Evolutionary conservation across 2,329 filamentous ascomycete species (phyloP).

Genomic region (Neofusicoccum laricinum): DNA sequence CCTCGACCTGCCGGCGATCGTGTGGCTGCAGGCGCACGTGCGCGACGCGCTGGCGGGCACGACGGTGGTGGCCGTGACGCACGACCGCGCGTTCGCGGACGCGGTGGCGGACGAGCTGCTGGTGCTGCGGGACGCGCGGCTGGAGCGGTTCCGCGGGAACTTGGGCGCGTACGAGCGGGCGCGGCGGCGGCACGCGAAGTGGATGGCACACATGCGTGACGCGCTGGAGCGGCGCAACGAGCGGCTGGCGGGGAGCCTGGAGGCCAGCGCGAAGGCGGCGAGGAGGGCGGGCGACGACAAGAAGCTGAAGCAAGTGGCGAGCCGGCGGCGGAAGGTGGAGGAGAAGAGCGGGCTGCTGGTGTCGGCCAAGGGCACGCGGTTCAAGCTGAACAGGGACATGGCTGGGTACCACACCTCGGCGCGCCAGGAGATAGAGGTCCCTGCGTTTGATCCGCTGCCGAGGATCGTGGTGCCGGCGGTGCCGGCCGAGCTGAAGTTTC

Average conservation of each 20-base stretch:
- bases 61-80: constrained; percentile 76
- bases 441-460: constrained; percentile 55
- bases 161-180: constrained; percentile 69
- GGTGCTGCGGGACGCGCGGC: constrained; percentile 67
- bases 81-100: constrained; percentile 79
- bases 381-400: constrained; percentile 77
- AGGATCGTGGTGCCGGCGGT: constrained; percentile 59
- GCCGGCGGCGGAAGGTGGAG: constrained; percentile 79
- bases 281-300: constrained; percentile 79
- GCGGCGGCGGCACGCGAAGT: constrained; percentile 63
- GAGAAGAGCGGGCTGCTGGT: constrained; percentile 76
- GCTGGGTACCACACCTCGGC: constrained; percentile 53
- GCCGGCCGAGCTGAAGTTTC: constrained; percentile 69
- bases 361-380: constrained; percentile 66
- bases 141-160: constrained; percentile 74
- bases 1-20: constrained; percentile 75
- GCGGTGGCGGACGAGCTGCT: constrained; percentile 73
- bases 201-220: constrained; percentile 73
- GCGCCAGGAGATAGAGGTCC: constrained; percentile 64
- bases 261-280: constrained; percentile 65
- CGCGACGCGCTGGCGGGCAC: constrained; percentile 51
- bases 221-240: constrained; percentile 77
- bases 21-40: constrained; percentile 79
- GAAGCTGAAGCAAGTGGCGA: constrained; percentile 81
- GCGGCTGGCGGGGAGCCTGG: constrained; percentile 55